These are phyloP conservation scores for Taxillus chinensis DNA, from an alignment of 164 flowering plant species.

Conservation along the genomic window DNA sequence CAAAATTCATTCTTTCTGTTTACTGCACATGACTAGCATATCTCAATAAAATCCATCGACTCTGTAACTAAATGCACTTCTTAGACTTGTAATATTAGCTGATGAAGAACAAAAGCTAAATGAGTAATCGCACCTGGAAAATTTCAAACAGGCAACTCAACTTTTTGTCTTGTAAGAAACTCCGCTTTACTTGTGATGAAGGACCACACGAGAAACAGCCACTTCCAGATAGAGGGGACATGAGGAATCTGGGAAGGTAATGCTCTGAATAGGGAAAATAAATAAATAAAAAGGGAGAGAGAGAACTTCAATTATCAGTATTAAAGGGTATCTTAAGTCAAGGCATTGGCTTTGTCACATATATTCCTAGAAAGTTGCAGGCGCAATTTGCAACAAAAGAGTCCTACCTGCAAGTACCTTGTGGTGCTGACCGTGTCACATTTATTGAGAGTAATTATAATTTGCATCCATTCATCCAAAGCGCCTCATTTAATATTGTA, in stretches of 20 bases:
- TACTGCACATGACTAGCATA: no score
- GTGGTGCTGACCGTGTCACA: no score
- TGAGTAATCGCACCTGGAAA: background rate
- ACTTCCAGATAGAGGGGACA: background rate
- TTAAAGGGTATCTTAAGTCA: conserved; percentile 7
- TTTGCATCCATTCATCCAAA: no score
- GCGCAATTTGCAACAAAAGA: conserved; percentile 18
- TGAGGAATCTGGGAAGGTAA: conserved; percentile 5
- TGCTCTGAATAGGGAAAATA: conserved; percentile 4
- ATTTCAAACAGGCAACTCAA: background rate
- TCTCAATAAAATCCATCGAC: no score
- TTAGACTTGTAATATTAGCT: no score
- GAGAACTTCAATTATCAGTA: conserved; percentile 11
- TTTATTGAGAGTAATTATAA: no score
- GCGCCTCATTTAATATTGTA: no score
- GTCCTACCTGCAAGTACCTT: conserved; percentile 7
- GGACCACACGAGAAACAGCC: conserved; percentile 16
- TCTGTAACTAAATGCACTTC: no score
- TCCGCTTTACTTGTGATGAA: conserved; percentile 8
- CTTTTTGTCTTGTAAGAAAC: background rate
- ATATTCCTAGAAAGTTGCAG: conserved; percentile 19
- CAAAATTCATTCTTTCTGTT: no score
- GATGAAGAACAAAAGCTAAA: conserved; percentile 3
- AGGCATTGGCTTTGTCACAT: conserved; percentile 8
- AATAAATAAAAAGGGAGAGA: conserved; percentile 7